Conservation (phyloP, 75 land plant genomes). For the Cunninghamia lanceolata region DNA sequence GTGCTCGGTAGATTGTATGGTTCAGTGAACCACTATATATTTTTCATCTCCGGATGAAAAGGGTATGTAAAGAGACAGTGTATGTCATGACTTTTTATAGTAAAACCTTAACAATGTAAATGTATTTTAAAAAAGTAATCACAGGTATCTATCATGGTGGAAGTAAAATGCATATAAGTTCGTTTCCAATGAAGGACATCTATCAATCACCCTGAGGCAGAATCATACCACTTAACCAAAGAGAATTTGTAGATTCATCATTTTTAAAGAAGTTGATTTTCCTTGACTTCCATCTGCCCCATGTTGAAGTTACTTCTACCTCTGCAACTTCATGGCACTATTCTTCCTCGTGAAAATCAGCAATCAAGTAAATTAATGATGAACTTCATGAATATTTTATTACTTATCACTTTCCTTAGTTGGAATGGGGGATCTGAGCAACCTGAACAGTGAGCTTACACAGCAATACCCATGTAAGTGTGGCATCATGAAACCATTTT, state of each 20-base stretch:
- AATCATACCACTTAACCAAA: neutral
- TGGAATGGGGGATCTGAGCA: no score
- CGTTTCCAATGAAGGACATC: neutral
- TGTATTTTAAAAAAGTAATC: no score
- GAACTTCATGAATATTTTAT: neutral
- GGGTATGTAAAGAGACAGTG: neutral
- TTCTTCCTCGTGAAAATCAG: neutral
- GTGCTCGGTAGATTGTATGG: neutral
- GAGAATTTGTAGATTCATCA: neutral
- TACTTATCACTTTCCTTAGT: neutral
- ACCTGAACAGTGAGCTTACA: no score
- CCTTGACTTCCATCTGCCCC: neutral
- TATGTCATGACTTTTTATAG: no score
- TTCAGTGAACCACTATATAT: no score
- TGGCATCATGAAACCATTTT: no score
- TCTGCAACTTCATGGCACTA: neutral
- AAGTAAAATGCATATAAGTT: no score
- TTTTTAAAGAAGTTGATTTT: neutral
- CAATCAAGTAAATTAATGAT: neutral
- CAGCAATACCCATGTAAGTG: no score
- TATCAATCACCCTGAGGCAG: no score
- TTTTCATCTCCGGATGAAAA: neutral
- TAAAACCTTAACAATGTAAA: no score
- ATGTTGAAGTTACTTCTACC: neutral
- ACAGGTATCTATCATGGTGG: no score